Base-by-base conservation (phyloP, 2,329 filamentous ascomycete species). In the Fusarium torulosum region DNA sequence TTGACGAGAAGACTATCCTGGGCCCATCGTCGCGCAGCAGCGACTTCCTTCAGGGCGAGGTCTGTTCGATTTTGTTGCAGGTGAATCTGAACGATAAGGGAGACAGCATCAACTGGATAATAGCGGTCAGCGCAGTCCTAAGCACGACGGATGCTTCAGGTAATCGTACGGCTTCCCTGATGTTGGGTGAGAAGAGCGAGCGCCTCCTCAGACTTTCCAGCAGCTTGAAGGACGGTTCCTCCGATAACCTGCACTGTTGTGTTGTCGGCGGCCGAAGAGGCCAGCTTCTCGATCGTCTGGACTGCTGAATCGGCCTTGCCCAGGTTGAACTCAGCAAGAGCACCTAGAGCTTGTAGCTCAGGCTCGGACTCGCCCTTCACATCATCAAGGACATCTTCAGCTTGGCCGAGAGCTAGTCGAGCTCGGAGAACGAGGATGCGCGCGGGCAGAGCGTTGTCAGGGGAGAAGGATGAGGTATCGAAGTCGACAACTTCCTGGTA, bases 1-100 rank as follows among this genome's bases (percentile, higher is more conserved):
- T 99, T 98, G 69, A 98, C 93, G 49, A 98, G 84, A 38, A 98
- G 82, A 71, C 91, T 97, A 77, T 98, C 96, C 80, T 99, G 95
- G 9, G 95, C 96, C 92, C 95, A 98, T 80, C 93, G 88, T 77
- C 94, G 89, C 35, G 96, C 96, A 35, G 91, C 88, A 51, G 89
- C 84, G 37, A 97, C 94, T 81, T 97, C 95, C 80, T 97, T 97
- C 14, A 94, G 74, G 2, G 96, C 96, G 47, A 97, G 88, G 78
- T 98, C 95, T 74, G 91, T 91, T 71, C 95, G 88, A 83, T 97
- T 97, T 77, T 97, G 93, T 72, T 92, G 87, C 11, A 98, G 89
- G 76, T 97, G 91, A 72, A 98, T 96, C 79, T 99, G 95, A 29
- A 94, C 90, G 68, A 96, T 94, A 64, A 98, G 82, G 43, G 94